phyloP scores from a whole-genome alignment of 2,329 filamentous ascomycete genomes.

The Beauveria australis region DNA sequence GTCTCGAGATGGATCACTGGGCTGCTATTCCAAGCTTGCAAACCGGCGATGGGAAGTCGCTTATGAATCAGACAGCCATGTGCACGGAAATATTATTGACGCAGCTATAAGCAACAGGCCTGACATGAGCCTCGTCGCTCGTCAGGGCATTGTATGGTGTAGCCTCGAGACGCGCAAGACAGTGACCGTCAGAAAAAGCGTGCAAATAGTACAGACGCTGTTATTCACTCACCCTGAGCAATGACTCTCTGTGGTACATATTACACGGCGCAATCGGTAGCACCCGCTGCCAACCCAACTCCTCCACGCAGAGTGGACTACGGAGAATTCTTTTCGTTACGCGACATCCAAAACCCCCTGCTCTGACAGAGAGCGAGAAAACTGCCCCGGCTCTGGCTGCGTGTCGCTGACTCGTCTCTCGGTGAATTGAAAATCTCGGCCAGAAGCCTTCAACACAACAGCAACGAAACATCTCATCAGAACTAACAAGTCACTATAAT shows the following conservation, averaged over 20 bases:
- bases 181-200: background rate
- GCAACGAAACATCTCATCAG: background rate
- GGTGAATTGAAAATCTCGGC: background rate
- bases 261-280: background rate
- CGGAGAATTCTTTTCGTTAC: background rate
- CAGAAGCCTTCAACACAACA: background rate
- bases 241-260: background rate
- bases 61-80: too few relatives aligned
- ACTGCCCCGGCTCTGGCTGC: background rate
- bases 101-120: background rate
- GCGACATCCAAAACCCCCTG: background rate
- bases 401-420: background rate
- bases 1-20: background rate
- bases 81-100: background rate
- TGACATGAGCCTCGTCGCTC: background rate
- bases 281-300: background rate
- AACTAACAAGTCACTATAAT: background rate
- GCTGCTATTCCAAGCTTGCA: background rate
- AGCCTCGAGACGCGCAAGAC: background rate
- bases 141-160: background rate
- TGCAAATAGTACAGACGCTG: background rate
- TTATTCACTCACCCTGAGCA: background rate
- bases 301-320: background rate
- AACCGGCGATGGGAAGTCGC: background rate
- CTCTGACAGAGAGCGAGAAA: background rate